Base-by-base conservation (phyloP, 352 stramenopile species). In the Blastocystis sp. region DNA sequence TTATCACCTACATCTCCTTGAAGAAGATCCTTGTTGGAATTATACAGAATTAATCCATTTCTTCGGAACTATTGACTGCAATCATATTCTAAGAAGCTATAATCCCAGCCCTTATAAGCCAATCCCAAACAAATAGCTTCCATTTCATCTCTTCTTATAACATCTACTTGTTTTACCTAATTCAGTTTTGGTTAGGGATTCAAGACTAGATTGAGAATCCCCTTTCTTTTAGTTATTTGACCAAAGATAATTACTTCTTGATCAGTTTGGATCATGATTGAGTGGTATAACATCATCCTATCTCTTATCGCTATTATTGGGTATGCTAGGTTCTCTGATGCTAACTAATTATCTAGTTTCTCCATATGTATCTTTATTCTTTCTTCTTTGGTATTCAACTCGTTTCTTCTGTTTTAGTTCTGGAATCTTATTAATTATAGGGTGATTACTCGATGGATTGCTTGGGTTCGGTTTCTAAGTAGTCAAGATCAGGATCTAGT, bases 361-460 rank as follows among this genome's bases (percentile, higher is more conserved):
- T 54, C 58, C 46, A 65, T 83, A 52, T 83, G 43, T 16, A 56
- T 27, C 49, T 51, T 67, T 66, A 67, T 59, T 43, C 71, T 42
- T 37, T 67, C 58, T 37, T 83, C 32, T 21, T 19, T 14, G 11
- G 5, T 83, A 21, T 43, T 63, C 24, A 11, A 9, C 19, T n/a
- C 27, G 2, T 61, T 12, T 32, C 54, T 61, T 32, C 54, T 61
- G 54, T 61, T 32, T n/a, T 6, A 61, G 3, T 32, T n/a, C 19
- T 14, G 3, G 12, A 32, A n/a, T n/a, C 6, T 14, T 16, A 27
- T 16, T 83, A 12, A 66, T 24, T 67, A 37, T 83, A 83, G 71
- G 29, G 11, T 21, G 6, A 43, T 83, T 43, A 37, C 58, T 29
- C 11, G 24, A 51, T 63, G 46, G 19, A 12, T 61, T 61, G 54